Evolutionary conservation across 2,329 filamentous ascomycete genomes (phyloP), one percentile per base, ranked within the genome.

Genomic region (Trichophaea hybrida): DNA sequence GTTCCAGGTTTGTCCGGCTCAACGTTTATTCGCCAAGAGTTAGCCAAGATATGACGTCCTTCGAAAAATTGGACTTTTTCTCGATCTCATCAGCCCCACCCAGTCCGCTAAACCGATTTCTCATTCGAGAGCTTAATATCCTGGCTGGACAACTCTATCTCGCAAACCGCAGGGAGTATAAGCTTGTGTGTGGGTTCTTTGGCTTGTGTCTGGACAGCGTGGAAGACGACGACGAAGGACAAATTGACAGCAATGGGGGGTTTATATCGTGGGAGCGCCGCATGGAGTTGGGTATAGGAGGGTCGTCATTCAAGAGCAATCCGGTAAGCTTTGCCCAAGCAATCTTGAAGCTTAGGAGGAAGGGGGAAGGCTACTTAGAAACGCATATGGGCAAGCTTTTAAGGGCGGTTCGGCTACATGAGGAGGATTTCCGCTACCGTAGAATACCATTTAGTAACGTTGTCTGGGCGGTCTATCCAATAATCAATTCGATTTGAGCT

Each of bases 131-230:
- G 59, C 74, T 88, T 0, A 83, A 84, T 46, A 70, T 88, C 0
- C 87, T 88, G 58, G 74, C 85, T 0, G 85, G 84, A 0, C 81
- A 85, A 58, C 73, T 87, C 0, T 88, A 87, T 64, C 72, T 87
- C 6, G 69, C 68, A 0, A 75, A 74, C 0, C 78, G 75, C 48
- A 59, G 71, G 0, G 77, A 85, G 57, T 88, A 87, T 62, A 63
- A 69, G 0, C 68, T 72, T 6, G 67, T 77, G 0, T 83, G 80
- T 61, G 68, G 72, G 0, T 76, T 75, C 46, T 70, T 86, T 0
- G 77, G 80, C 0, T 66, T 85, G 0, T 70, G 73, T 0, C 73
- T 69, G 24, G 38, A 15, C 10, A 10, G n/a, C 38, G 38, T 37
- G 64, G 0, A 60, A 64, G 40, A 51, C 46, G 5, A 62, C 59